Evolutionary conservation across 345 rosid species (phyloP), one percentile per base, ranked within the genome.

Genomic region (Psidium guajava): DNA sequence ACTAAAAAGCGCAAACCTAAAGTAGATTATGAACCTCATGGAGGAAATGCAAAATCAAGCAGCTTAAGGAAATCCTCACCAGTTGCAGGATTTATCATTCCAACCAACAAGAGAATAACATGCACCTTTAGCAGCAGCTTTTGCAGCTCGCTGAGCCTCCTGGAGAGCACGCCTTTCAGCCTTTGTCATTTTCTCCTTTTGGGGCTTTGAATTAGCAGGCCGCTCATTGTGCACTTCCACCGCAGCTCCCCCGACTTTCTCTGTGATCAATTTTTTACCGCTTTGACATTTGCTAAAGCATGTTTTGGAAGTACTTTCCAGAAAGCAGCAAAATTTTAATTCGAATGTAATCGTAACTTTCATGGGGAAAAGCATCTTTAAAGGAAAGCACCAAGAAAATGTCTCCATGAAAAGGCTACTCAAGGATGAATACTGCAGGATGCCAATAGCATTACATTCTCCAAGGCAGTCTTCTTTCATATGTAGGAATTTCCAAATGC

Each of bases 111-210:
- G 81, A 52, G 25, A 58, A 58, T 51, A 64, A 59, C 59, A 86
- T 40, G 49, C 61, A 95, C 99, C 98, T 94, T 93, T 95, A n/a
- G 98, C 92, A 85, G 95, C 94, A 25, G 95, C 98, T 89, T 95
- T 96, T 81, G 96, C 98, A 87, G 98, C 97, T 61, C 98, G 89
- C 87, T 97, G 99, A 84, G 98, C 95, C 90, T 97, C 98, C 88
- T 95, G 99, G 89, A 95, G 83, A 32, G 99, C 96, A 85, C 98
- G 94, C 88, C 98, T 94, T 89, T 97, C 98, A 81, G 98, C 98
- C 91, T 95, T 97, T 4, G 97, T 90, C 55, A 96, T 92, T 86
- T 97, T 94, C 90, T 95, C 94, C 89, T 97, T 97, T 91, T 92
- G 83, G 7, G 95, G 82, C 88, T 95, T 94, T 51, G 94, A 87